Evolutionary conservation across 2,329 filamentous ascomycete genomes (phyloP).

Genomic region (Arthrinium puccinioides): DNA sequence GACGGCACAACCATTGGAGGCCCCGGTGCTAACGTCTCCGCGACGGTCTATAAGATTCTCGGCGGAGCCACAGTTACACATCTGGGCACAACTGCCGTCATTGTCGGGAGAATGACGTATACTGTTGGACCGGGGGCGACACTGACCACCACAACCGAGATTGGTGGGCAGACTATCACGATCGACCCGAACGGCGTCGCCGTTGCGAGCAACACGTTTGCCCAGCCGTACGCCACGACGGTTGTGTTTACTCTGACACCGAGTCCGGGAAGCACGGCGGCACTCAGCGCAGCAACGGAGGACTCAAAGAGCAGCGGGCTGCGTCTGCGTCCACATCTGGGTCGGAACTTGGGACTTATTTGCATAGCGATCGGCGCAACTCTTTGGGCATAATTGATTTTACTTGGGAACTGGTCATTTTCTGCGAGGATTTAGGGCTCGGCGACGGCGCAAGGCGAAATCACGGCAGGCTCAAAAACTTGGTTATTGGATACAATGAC

Average conservation of each 20-base stretch:
- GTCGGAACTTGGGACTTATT: constrained; percentile 8
- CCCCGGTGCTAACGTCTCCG: constrained; percentile 21
- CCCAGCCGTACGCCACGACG: constrained; percentile 37
- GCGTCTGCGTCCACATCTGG: constrained; percentile 6
- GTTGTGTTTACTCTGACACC: constrained; percentile 25
- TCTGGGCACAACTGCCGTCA: constrained; percentile 37
- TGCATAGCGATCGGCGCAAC: constrained; percentile 35
- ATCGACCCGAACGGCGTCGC: constrained; percentile 43
- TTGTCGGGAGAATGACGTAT: constrained; percentile 44
- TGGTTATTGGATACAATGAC: not conserved
- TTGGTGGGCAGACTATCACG: constrained; percentile 43
- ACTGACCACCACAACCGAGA: constrained; percentile 32
- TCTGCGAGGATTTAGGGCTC: not conserved
- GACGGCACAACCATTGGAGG: constrained; percentile 29
- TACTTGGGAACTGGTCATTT: not conserved
- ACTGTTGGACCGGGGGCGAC: constrained; percentile 38
- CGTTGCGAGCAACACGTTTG: constrained; percentile 36
- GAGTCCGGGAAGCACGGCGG: constrained; percentile 19
- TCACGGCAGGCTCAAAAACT: not conserved
- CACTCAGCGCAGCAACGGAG: constrained; percentile 8
- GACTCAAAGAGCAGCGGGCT: constrained; percentile 14
- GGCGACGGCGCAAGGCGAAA: not conserved
- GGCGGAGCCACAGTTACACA: constrained; percentile 46
- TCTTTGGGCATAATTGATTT: constrained; percentile 18
- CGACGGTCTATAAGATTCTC: constrained; percentile 37